Conservation (phyloP, 1,284 basidiomycete genomes). For the Cryptococcus sp. region DNA sequence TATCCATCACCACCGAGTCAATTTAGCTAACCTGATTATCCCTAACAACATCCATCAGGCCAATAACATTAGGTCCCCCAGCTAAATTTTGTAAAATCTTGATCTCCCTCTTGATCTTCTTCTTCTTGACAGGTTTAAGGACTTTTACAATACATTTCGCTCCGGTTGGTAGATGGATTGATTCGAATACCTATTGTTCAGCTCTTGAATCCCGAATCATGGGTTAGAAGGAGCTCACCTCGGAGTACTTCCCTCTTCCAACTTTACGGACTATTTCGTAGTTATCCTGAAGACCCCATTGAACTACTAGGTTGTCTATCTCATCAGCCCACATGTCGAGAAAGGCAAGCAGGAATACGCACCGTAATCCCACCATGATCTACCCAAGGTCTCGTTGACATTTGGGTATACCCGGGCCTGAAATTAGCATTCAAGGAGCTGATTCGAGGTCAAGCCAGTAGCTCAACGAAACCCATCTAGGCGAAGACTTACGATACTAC, state of each 20-base stretch:
- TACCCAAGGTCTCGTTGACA: constrained; percentile 57
- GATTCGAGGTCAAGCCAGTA: too few relatives aligned
- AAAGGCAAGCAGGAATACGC: constrained; percentile 17
- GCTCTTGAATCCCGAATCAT: neutral
- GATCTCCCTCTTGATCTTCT: constrained; percentile 99
- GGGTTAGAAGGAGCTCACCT: constrained; percentile 53
- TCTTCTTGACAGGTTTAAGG: constrained; percentile 98
- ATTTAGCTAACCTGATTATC: constrained; percentile 56
- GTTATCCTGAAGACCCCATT: constrained; percentile 94
- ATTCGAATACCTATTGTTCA: constrained; percentile 81
- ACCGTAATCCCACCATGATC: constrained; percentile 61
- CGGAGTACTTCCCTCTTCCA: constrained; percentile 92
- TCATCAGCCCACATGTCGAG: neutral
- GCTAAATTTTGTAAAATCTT: constrained; percentile 97
- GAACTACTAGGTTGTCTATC: constrained; percentile 82
- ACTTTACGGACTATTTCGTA: constrained; percentile 98
- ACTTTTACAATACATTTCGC: constrained; percentile 99
- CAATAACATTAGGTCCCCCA: constrained; percentile 84
- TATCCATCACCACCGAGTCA: neutral
- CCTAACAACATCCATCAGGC: constrained; percentile 88
- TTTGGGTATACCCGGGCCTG: constrained; percentile 56
- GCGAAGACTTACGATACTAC: constrained; percentile 6
- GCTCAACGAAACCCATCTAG: too few relatives aligned
- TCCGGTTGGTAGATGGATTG: constrained; percentile 85
- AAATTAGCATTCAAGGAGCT: too few relatives aligned